Evolutionary conservation across 441 rosid genomes (phyloP).

Genomic region (Gossypium schwendimanii): DNA sequence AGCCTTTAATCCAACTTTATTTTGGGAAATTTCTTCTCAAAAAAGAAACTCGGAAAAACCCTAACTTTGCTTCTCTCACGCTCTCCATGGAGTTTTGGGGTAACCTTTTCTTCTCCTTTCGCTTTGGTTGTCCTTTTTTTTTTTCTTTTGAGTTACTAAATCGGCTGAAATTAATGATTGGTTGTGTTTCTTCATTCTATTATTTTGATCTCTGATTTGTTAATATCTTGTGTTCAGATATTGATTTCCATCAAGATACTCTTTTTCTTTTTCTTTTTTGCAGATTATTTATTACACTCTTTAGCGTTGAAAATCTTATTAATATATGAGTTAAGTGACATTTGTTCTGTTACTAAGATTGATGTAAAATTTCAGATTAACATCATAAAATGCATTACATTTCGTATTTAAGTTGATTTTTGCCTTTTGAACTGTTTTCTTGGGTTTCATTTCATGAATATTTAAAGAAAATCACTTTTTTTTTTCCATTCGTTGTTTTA

Average conservation of each 20-base stretch:
- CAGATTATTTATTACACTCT: neutral
- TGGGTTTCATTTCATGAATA: neutral
- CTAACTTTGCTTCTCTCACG: neutral
- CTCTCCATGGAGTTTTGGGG: conserved; percentile 12
- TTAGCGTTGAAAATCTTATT: neutral
- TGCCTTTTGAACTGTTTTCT: neutral
- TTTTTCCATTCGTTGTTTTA: neutral
- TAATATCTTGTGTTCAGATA: neutral
- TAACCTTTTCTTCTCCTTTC: neutral
- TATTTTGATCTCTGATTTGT: neutral
- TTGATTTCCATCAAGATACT: neutral
- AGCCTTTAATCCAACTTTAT: too few relatives aligned
- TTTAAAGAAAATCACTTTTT: neutral
- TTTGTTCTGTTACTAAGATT: neutral
- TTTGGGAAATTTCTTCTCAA: neutral
- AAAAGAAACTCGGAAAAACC: neutral
- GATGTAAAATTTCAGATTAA: neutral
- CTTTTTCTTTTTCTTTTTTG: too few relatives aligned
- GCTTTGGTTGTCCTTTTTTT: neutral
- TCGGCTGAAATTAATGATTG: neutral
- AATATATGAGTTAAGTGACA: neutral
- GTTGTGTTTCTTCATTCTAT: neutral
- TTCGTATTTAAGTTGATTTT: neutral
- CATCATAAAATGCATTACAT: neutral
- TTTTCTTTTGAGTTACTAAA: neutral